phyloP scores from a whole-genome alignment of 129 eudicot genomes.

The Tagetes erecta region DNA sequence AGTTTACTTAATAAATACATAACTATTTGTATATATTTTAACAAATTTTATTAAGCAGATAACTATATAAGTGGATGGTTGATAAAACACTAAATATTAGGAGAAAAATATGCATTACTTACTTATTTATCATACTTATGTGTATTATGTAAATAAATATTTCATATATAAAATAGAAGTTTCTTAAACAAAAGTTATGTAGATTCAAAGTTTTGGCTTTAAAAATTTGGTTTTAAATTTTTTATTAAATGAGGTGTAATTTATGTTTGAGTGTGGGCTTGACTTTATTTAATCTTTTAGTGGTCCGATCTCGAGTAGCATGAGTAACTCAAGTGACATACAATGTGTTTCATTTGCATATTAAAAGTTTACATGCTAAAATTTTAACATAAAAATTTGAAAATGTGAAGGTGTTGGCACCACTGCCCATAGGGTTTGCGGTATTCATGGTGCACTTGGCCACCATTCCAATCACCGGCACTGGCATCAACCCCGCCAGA shows the following conservation, averaged over 20 bases:
- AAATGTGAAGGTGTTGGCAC: slow-evolving; percentile 55
- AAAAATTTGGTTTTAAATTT: too few species aligned
- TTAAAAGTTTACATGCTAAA: background rate
- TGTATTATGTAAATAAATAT: too few species aligned
- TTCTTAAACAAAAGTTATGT: too few species aligned
- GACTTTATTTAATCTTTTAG: background rate
- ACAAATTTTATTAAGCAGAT: too few species aligned
- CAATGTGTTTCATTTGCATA: background rate
- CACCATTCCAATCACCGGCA: slow-evolving; percentile 64
- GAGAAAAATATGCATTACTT: too few species aligned
- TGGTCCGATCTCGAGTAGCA: background rate
- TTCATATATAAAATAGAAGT: too few species aligned
- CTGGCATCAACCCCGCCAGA: slow-evolving; percentile 65
- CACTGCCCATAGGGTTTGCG: slow-evolving; percentile 64
- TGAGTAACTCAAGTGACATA: background rate
- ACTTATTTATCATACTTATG: too few species aligned
- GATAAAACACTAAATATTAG: too few species aligned
- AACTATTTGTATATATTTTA: too few species aligned
- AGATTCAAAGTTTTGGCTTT: too few species aligned
- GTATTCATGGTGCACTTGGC: slow-evolving; percentile 74
- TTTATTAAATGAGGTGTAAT: background rate
- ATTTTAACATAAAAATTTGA: background rate
- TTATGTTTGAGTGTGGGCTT: background rate
- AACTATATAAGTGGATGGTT: too few species aligned
- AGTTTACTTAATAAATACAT: too few species aligned